Percentiles rank a stretch among this genome's conserved stretches.
phyloP scores from a whole-genome alignment of 108 stramenopile species.

The Cyclostephanos tholiformis region DNA sequence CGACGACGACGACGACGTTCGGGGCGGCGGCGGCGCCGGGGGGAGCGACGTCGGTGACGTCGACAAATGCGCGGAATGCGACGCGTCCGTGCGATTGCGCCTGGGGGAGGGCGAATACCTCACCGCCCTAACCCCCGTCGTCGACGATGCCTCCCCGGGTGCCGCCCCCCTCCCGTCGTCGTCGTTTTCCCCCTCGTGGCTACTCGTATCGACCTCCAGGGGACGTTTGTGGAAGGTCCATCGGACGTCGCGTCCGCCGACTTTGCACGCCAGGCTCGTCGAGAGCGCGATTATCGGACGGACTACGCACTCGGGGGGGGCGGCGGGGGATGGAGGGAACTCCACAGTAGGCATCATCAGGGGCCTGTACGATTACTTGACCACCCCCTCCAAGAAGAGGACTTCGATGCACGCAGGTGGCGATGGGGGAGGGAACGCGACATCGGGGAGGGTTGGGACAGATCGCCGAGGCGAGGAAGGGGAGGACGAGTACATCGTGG shows the following conservation, averaged over 20 bases:
- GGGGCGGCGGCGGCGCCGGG: not conserved
- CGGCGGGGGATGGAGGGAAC: not conserved
- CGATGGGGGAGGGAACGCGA: not conserved
- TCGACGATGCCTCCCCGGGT: not conserved
- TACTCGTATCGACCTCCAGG: constrained; percentile 2
- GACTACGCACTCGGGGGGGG: not conserved
- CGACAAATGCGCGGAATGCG: constrained; percentile 8
- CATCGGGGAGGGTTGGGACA: too few relatives aligned
- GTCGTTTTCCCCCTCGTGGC: constrained; percentile 16
- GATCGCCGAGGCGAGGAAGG: not conserved
- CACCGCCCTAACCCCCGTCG: constrained; percentile 2
- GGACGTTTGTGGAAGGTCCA: constrained; percentile 30
- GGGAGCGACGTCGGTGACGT: not conserved
- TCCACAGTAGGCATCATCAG: constrained; percentile 11
- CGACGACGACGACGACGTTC: not conserved
- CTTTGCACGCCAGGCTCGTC: constrained; percentile 34
- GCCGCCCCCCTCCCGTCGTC: not conserved
- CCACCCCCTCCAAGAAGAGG: constrained; percentile 26
- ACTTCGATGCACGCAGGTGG: not conserved
- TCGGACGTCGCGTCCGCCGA: constrained; percentile 25
- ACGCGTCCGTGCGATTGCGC: constrained; percentile 20
- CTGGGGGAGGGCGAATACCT: constrained; percentile 18
- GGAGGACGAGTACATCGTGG: constrained; percentile 15
- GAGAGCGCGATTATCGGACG: not conserved
- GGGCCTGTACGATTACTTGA: constrained; percentile 29